A percentile compares a stretch with the other conserved stretches of the same genome.
These are phyloP conservation scores for Alloascoidea africana DNA, from an alignment of 805 yeast species.

Conservation along the genomic window DNA sequence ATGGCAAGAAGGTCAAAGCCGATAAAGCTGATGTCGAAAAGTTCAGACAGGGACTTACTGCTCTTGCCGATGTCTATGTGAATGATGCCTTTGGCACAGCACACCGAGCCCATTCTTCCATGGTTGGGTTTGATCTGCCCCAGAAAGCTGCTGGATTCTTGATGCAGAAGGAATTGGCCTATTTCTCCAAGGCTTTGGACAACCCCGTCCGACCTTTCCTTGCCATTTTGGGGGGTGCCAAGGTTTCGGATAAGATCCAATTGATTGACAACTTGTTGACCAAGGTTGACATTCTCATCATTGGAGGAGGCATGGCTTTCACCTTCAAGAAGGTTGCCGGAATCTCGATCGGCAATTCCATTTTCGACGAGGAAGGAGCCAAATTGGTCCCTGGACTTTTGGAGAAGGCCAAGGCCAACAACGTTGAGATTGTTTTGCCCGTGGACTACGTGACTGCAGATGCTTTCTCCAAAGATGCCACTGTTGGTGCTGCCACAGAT, in stretches of 20 bases:
- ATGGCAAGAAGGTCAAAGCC: conserved; percentile 92
- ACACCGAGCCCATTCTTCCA: conserved; percentile 99
- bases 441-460: conserved; percentile 95
- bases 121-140: conserved; percentile 93
- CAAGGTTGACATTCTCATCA: conserved; percentile 87
- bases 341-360: conserved; percentile 81
- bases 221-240: conserved; percentile 99
- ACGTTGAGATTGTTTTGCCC: conserved; percentile 88
- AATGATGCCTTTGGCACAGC: conserved; percentile 99
- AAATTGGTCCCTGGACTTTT: conserved; percentile 84
- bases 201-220: conserved; percentile 96
- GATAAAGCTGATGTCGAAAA: conserved; percentile 65
- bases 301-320: conserved; percentile 99
- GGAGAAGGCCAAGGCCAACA: conserved; percentile 92
- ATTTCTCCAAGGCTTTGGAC: conserved; percentile 97
- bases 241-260: conserved; percentile 97
- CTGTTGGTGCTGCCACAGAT: conserved; percentile 69
- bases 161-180: conserved; percentile 92
- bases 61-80: conserved; percentile 84
- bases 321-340: conserved; percentile 92
- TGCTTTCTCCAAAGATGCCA: conserved; percentile 84
- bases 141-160: conserved; percentile 98
- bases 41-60: conserved; percentile 82
- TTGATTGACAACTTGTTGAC: conserved; percentile 86
- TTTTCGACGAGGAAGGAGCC: conserved; percentile 90